A percentile compares a stretch with the other conserved stretches of the same genome.
phyloP scores from a whole-genome alignment of 2,329 filamentous ascomycete species.

The Penicillium sumatraense region DNA sequence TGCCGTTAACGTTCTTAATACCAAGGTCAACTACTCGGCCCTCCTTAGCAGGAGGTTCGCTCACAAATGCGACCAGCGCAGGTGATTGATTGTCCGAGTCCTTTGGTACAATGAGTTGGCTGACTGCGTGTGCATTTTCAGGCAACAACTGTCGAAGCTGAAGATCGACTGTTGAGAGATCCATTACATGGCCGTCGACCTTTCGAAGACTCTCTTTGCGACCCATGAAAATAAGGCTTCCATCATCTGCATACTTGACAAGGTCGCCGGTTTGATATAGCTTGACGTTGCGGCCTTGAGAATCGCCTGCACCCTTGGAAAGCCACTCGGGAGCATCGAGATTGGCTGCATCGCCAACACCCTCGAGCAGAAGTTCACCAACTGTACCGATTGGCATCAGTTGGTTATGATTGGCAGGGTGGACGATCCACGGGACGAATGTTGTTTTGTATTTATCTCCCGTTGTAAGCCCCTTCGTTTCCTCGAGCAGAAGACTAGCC shows the following conservation, averaged over 20 bases:
- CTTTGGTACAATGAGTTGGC: constrained; percentile 11
- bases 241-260: constrained; percentile 11
- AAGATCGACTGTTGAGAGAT: constrained; percentile 11
- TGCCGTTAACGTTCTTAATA: background rate
- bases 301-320: background rate
- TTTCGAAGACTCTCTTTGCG: constrained; percentile 14
- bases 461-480: constrained; percentile 2
- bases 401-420: constrained; percentile 1
- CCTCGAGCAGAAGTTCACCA: constrained; percentile 12
- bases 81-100: constrained; percentile 2
- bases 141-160: constrained; percentile 11
- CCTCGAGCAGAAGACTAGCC: background rate
- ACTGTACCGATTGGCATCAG: constrained; percentile 9
- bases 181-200: constrained; percentile 15
- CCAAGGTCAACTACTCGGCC: constrained; percentile 10
- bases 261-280: constrained; percentile 15
- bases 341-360: constrained; percentile 1
- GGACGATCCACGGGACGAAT: constrained; percentile 8
- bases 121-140: background rate
- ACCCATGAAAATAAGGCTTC: constrained; percentile 10
- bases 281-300: background rate
- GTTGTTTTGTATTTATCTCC: constrained; percentile 8
- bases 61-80: constrained; percentile 11
- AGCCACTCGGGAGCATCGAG: constrained; percentile 9
- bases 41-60: constrained; percentile 1